Evolutionary conservation across 2,329 filamentous ascomycete genomes (phyloP).

Genomic region (Pseudogymnoascus sp.): DNA sequence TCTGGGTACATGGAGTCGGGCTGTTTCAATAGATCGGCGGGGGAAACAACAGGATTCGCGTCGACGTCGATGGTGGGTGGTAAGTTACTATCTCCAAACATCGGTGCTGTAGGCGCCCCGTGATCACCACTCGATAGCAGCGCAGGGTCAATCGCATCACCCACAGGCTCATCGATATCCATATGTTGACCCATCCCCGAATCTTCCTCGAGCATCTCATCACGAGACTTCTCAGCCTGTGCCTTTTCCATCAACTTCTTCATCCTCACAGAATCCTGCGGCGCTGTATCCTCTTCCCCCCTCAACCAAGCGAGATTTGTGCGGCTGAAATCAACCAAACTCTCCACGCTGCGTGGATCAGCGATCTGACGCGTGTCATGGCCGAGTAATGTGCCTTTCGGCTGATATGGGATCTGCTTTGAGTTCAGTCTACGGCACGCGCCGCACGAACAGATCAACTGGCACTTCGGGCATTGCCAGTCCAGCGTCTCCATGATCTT

Average conservation of each 20-base stretch:
- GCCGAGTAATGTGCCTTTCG: slow-evolving; percentile 78
- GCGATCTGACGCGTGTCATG: slow-evolving; percentile 87
- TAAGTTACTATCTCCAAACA: not conserved
- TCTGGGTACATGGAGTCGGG: slow-evolving; percentile 17
- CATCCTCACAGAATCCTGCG: slow-evolving; percentile 33
- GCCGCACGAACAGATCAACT: slow-evolving; percentile 79
- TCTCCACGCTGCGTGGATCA: slow-evolving; percentile 83
- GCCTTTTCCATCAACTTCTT: slow-evolving; percentile 28
- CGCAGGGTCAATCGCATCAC: not conserved
- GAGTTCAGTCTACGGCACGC: slow-evolving; percentile 59
- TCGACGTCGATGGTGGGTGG: not conserved
- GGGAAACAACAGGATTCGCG: not conserved
- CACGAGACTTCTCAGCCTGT: slow-evolving; percentile 25
- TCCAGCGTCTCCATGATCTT: slow-evolving; percentile 68
- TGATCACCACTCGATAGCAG: not conserved
- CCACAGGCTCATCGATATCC: not conserved
- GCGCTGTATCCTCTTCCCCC: slow-evolving; percentile 43
- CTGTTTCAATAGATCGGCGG: not conserved
- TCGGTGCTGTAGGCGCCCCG: not conserved
- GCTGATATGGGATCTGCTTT: slow-evolving; percentile 71
- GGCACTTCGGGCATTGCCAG: slow-evolving; percentile 87
- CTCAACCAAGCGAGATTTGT: slow-evolving; percentile 82
- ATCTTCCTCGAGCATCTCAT: slow-evolving; percentile 12
- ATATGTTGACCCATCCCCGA: not conserved
- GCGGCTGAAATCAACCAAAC: slow-evolving; percentile 79